A percentile compares a stretch with the other conserved stretches of the same genome.
phyloP scores from a whole-genome alignment of 768 basidiomycete genomes.

The Chalciporus pseudorubinellus region DNA sequence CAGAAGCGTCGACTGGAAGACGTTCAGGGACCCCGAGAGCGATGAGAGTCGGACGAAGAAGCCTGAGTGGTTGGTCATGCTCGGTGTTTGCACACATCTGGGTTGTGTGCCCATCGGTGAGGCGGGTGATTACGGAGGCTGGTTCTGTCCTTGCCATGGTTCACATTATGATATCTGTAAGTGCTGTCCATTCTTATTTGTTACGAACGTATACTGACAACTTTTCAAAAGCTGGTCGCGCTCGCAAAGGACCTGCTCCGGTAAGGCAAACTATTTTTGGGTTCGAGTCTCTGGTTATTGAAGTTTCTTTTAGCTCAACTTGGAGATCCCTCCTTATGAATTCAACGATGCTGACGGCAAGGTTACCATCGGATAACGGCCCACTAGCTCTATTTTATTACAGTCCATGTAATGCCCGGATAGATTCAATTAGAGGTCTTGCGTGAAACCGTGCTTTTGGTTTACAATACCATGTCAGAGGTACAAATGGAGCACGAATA shows the following conservation, averaged over 20 bases:
- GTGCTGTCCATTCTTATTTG: constrained; percentile 27
- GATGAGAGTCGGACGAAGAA: constrained; percentile 89
- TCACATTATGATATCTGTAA: constrained; percentile 96
- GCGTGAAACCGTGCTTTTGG: constrained; percentile 3
- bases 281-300: constrained; percentile 1
- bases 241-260: constrained; percentile 95
- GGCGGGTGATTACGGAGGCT: constrained; percentile 95
- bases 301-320: constrained; percentile 63
- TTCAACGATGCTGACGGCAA: constrained; percentile 88
- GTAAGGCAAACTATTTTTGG: constrained; percentile 43
- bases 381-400: constrained; percentile 6
- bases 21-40: constrained; percentile 85
- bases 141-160: constrained; percentile 99
- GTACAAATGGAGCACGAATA: neutral
- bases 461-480: no score
- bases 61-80: constrained; percentile 95
- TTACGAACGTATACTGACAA: constrained; percentile 9
- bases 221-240: constrained; percentile 71
- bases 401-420: constrained; percentile 19
- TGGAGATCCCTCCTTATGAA: constrained; percentile 88
- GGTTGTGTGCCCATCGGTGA: constrained; percentile 99
- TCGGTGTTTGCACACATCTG: constrained; percentile 94
- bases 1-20: constrained; percentile 77
- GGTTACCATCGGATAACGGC: constrained; percentile 73
- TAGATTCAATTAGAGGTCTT: constrained; percentile 24